These are phyloP conservation scores for Hysterangium stoloniferum DNA, from an alignment of 768 basidiomycete species.

Conservation along the genomic window DNA sequence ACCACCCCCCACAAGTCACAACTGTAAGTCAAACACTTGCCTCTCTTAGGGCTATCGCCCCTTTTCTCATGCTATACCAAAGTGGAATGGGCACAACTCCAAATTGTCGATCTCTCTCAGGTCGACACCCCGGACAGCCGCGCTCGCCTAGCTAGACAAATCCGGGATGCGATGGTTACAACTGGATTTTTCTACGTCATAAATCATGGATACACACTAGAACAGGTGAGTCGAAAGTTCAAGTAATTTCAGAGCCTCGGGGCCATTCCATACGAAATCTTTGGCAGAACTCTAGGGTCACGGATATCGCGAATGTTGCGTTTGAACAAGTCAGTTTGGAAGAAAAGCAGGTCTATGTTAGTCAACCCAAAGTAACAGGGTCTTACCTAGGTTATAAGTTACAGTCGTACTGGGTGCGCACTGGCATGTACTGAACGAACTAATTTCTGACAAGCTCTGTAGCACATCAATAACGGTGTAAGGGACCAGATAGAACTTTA, in stretches of 20 bases:
- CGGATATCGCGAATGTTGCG: slow-evolving; percentile 40
- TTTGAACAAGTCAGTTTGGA: slow-evolving; percentile 33
- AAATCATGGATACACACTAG: slow-evolving; percentile 25
- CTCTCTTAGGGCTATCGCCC: background rate
- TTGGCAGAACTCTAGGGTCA: slow-evolving; percentile 33
- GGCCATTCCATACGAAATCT: background rate
- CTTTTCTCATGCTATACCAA: background rate
- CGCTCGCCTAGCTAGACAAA: slow-evolving; percentile 29
- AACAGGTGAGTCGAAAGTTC: slow-evolving; percentile 17
- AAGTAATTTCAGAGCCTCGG: background rate
- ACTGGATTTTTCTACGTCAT: slow-evolving; percentile 42
- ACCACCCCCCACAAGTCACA: background rate
- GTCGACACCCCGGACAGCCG: slow-evolving; percentile 32
- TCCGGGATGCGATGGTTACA: slow-evolving; percentile 37
- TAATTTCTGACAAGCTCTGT: too few relatives aligned
- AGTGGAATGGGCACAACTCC: slow-evolving; percentile 45
- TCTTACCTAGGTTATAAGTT: slow-evolving; percentile 34
- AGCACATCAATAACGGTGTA: slow-evolving; percentile 36
- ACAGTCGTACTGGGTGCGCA: slow-evolving; percentile 35
- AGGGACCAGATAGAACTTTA: slow-evolving; percentile 41
- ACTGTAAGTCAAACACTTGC: background rate
- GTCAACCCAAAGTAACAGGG: slow-evolving; percentile 25
- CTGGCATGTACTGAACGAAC: too few relatives aligned
- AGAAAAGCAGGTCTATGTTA: slow-evolving; percentile 13
- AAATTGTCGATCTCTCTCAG: slow-evolving; percentile 43